phyloP scores from a whole-genome alignment of 441 rosid species.

The Breynia disticha region DNA sequence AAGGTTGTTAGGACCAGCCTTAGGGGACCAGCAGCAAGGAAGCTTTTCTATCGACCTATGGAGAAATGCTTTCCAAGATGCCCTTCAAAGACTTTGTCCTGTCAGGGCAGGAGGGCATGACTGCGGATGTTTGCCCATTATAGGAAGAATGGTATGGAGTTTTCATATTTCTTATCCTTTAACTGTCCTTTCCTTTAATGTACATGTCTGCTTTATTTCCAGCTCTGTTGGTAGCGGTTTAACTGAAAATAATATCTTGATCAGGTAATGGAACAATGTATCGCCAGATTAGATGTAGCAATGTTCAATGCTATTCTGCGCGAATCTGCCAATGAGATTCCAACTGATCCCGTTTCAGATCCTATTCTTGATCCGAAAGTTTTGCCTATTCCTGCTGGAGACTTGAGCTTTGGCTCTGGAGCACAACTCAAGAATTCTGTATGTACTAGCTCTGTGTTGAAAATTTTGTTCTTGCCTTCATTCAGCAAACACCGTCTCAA shows the following conservation, averaged over 20 bases:
- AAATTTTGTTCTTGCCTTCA: not conserved
- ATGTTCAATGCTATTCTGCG: constrained; percentile 90
- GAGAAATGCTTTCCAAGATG: constrained; percentile 69
- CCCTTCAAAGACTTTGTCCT: constrained; percentile 59
- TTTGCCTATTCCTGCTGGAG: constrained; percentile 74
- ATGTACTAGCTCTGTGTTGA: constrained; percentile 14
- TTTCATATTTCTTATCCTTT: constrained; percentile 2
- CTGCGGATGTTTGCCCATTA: constrained; percentile 76
- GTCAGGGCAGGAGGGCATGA: constrained; percentile 70
- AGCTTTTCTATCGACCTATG: constrained; percentile 61
- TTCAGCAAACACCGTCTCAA: not conserved
- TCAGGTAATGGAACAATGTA: constrained; percentile 75
- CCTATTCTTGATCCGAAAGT: constrained; percentile 68
- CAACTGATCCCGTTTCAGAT: constrained; percentile 91
- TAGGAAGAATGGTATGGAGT: constrained; percentile 51
- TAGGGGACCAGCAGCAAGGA: constrained; percentile 62
- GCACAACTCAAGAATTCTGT: constrained; percentile 85
- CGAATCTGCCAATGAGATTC: constrained; percentile 77
- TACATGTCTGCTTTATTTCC: constrained; percentile 5
- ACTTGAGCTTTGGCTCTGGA: constrained; percentile 89
- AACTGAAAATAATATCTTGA: constrained; percentile 14
- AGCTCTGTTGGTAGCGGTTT: constrained; percentile 5
- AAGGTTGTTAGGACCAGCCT: constrained; percentile 53
- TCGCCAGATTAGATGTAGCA: constrained; percentile 68
- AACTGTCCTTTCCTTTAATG: not conserved